Evolutionary conservation across 192 early-diverging fungal genomes (phyloP).

Genomic region (Coemansia sp.): DNA sequence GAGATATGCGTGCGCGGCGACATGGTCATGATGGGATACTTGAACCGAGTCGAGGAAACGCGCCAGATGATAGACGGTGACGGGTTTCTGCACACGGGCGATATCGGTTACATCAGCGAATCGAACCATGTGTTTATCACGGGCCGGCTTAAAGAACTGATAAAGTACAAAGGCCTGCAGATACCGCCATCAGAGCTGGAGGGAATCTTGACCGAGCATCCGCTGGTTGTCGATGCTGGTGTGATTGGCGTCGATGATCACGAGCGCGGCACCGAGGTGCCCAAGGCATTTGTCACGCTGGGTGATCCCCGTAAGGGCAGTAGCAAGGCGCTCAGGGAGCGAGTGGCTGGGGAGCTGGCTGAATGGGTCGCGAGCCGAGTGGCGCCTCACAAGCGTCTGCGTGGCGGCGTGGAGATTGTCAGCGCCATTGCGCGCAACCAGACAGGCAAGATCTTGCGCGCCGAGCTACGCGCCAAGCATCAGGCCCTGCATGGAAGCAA

Average conservation of each 20-base stretch:
- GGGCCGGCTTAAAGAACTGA: constrained; percentile 83
- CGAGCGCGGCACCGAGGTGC: constrained; percentile 65
- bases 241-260: constrained; percentile 65
- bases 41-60: constrained; percentile 74
- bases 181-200: constrained; percentile 89
- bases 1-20: constrained; percentile 82
- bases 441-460: constrained; percentile 40
- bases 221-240: constrained; percentile 61
- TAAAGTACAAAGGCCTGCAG: constrained; percentile 85
- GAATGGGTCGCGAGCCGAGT: constrained; percentile 25
- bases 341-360: not conserved
- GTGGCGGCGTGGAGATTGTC: constrained; percentile 36
- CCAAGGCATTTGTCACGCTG: constrained; percentile 71
- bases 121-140: constrained; percentile 61
- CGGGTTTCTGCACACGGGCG: constrained; percentile 80
- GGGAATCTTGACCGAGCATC: constrained; percentile 65
- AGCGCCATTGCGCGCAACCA: constrained; percentile 27
- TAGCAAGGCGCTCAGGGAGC: not conserved
- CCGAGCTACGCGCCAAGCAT: constrained; percentile 26
- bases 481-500: constrained; percentile 12
- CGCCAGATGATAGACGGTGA: constrained; percentile 63
- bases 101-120: constrained; percentile 68
- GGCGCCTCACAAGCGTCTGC: constrained; percentile 39
- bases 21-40: constrained; percentile 81
- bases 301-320: not conserved